These are phyloP conservation scores for Metschnikowia matae DNA, from an alignment of 805 yeast species.

Conservation along the genomic window DNA sequence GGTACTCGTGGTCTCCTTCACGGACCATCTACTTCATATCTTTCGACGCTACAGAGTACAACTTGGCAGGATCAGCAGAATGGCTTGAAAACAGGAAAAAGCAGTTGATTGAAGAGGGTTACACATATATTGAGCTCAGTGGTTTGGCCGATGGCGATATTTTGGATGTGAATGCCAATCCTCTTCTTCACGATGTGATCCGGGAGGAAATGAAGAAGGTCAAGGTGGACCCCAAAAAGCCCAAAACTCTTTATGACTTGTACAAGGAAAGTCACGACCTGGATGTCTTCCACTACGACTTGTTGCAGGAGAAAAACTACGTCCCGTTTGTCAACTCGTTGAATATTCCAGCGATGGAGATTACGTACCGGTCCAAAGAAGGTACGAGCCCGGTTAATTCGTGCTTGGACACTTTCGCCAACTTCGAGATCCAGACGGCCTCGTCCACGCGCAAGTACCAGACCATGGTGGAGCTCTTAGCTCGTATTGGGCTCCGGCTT, in stretches of 20 bases:
- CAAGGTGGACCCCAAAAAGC: constrained; percentile 5
- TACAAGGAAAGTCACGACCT: constrained; percentile 24
- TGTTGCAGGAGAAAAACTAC: constrained; percentile 54
- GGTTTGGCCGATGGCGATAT: constrained; percentile 55
- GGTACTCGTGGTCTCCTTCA: constrained; percentile 76
- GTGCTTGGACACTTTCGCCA: constrained; percentile 61
- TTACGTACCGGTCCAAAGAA: constrained; percentile 42
- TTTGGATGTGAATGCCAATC: constrained; percentile 59
- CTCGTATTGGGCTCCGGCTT: constrained; percentile 52
- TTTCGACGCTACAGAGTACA: constrained; percentile 78
- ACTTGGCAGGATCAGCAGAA: constrained; percentile 80
- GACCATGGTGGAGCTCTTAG: constrained; percentile 52
- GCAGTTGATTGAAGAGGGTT: constrained; percentile 55
- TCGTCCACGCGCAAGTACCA: constrained; percentile 52
- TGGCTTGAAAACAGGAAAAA: constrained; percentile 59
- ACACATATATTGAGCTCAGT: constrained; percentile 68
- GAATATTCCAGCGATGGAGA: constrained; percentile 68
- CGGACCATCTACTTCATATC: constrained; percentile 80
- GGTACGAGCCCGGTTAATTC: constrained; percentile 44
- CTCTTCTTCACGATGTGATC: constrained; percentile 52
- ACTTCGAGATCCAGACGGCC: constrained; percentile 50
- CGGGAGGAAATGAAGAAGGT: constrained; percentile 36
- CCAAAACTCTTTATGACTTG: constrained; percentile 23
- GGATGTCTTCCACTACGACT: constrained; percentile 26
- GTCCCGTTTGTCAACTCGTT: constrained; percentile 59